Evolutionary conservation across 352 stramenopile species (phyloP), one percentile per base, ranked within the genome.

Genomic region (Phytophthora ramorum): DNA sequence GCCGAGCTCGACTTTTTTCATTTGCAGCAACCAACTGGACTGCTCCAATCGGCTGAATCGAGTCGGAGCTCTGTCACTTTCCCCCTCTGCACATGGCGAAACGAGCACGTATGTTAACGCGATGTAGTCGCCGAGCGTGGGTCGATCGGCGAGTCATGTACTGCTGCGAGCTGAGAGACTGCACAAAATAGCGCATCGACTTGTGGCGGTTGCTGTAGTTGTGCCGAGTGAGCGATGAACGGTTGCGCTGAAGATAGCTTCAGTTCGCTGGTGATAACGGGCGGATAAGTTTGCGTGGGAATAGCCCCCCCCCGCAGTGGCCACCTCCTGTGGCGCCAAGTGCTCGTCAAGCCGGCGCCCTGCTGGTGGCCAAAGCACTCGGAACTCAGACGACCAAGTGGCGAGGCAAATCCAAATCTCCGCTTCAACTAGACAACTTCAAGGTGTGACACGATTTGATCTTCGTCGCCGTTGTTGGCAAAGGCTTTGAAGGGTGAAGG

Each of bases 11-110:
- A 58, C 14, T 48, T 60, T 62, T 63, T 34, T 54, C 41, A n/a
- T 59, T 54, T 70, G 37, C n/a, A 59, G 17, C 62, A 70, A 70
- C 55, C 55, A 50, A 66, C 62, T 70, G 62, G 34, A 70, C 55
- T 19, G 46, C 55, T 61, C 58, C 47, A 70, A 52, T 52, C 54
- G 46, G 37, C 19, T 64, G 53, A 7, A 64, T 64, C 24, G 34
- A 69, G 62, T 58, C 62, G 41, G 62, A 70, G 19, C 38, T 19
- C 16, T 30, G 51, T 68, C 51, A 26, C 30, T 14, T 70, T 65
- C 62, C 16, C 19, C 40, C 9, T 38, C 20, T 2, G 7, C 62
- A 70, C 55, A 54, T 70, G 62, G 38, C 10, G 38, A 48, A 63
- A 48, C 40, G 45, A 65, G n/a, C 22, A 1, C 20, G 32, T 51